phyloP scores from a whole-genome alignment of 805 yeast species.

The Candida caryicola region DNA sequence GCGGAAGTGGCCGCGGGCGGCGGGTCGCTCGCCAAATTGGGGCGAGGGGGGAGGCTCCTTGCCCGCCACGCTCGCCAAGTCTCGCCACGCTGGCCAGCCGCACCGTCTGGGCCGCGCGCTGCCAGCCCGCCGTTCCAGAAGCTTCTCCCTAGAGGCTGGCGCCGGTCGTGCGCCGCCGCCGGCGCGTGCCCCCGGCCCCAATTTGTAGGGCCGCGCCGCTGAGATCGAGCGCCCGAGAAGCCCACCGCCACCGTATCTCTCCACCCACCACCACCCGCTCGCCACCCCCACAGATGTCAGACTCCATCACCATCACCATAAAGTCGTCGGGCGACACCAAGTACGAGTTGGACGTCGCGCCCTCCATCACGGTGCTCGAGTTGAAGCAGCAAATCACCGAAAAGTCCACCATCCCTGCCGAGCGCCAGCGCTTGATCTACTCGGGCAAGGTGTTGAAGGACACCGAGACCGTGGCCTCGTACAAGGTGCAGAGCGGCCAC shows the following conservation, averaged over 20 bases:
- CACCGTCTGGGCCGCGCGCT: no score
- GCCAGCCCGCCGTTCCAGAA: no score
- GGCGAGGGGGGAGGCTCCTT: no score
- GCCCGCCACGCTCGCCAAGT: no score
- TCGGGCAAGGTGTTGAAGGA: slow-evolving; percentile 94
- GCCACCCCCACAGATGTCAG: slow-evolving; percentile 19
- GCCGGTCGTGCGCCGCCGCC: no score
- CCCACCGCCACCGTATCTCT: slow-evolving; percentile 2
- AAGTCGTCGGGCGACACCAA: slow-evolving; percentile 73
- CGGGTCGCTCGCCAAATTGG: no score
- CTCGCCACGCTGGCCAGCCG: no score
- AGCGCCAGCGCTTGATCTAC: slow-evolving; percentile 84
- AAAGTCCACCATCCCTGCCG: slow-evolving; percentile 64
- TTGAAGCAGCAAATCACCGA: slow-evolving; percentile 65
- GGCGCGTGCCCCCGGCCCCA: no score
- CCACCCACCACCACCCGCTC: no score
- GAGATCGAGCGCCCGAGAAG: not conserved
- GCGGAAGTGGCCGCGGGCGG: no score
- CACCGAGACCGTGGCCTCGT: slow-evolving; percentile 64
- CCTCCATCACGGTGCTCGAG: slow-evolving; percentile 57
- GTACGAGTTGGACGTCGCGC: slow-evolving; percentile 58
- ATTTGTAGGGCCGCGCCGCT: no score
- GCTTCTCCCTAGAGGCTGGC: no score
- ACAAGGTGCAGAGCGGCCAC: slow-evolving; percentile 83
- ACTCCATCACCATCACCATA: slow-evolving; percentile 30